phyloP scores from a whole-genome alignment of 139 green algal species.

The Chlamydomonas incerta region DNA sequence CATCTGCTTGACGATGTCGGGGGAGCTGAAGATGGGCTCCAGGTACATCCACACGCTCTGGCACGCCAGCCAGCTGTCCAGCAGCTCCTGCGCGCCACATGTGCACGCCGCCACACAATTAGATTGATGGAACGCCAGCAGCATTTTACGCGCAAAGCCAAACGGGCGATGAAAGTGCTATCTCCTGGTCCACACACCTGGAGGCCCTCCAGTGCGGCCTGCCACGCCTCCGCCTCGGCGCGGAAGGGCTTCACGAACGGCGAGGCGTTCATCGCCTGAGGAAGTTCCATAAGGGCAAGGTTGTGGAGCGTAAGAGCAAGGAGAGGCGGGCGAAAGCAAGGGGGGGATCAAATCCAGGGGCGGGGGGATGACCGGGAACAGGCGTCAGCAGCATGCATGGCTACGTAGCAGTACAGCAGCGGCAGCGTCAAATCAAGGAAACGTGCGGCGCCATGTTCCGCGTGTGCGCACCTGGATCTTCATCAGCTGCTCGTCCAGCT shows the following conservation, averaged over 20 bases:
- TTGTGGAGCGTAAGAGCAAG: no score
- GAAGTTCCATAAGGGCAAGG: neutral
- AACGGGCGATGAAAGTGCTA: no score
- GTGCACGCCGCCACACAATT: no score
- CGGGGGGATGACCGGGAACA: no score
- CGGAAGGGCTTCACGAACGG: slow-evolving; percentile 71
- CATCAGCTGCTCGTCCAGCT: slow-evolving; percentile 86
- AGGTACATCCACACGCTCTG: slow-evolving; percentile 90
- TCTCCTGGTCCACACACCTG: slow-evolving; percentile 25
- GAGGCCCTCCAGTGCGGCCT: slow-evolving; percentile 55
- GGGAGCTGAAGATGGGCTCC: slow-evolving; percentile 86
- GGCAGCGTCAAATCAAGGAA: no score
- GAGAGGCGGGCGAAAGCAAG: no score
- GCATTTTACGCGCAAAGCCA: no score
- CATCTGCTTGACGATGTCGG: slow-evolving; percentile 93
- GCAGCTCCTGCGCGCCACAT: slow-evolving; percentile 66
- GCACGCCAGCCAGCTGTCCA: slow-evolving; percentile 88
- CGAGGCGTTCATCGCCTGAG: slow-evolving; percentile 69
- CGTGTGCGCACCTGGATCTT: slow-evolving; percentile 54
- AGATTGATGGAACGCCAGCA: no score
- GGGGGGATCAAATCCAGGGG: no score
- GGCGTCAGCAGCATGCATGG: no score
- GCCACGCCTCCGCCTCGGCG: slow-evolving; percentile 50
- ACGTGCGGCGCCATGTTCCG: no score
- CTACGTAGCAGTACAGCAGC: no score